A percentile compares a stretch with the other conserved stretches of the same genome.
These are phyloP conservation scores for Lodderomyces oxycetoniae DNA, from an alignment of 1,139 yeast genomes.

Conservation along the genomic window DNA sequence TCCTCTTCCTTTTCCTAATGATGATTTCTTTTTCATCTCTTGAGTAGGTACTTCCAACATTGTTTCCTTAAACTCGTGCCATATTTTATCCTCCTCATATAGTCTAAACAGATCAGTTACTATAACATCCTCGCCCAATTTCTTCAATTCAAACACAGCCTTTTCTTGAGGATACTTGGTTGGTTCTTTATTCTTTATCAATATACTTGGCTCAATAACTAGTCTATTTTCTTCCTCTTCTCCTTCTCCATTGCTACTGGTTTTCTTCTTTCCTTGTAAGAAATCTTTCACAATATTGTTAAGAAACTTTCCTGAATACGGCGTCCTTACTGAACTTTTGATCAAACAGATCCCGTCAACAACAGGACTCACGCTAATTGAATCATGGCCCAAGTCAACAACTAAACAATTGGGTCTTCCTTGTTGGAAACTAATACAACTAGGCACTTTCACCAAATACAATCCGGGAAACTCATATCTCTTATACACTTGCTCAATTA, in stretches of 20 bases:
- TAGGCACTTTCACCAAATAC: conserved; percentile 79
- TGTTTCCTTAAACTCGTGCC: conserved; percentile 66
- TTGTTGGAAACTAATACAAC: conserved; percentile 87
- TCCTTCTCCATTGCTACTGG: background rate
- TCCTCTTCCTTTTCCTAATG: conserved; percentile 3
- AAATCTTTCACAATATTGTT: conserved; percentile 40
- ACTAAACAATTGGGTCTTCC: conserved; percentile 93
- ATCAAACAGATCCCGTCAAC: conserved; percentile 86
- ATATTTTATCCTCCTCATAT: conserved; percentile 29
- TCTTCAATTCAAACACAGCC: conserved; percentile 27
- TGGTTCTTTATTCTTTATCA: conserved; percentile 32
- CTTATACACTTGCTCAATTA: conserved; percentile 76
- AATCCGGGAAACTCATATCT: conserved; percentile 76
- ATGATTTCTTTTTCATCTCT: conserved; percentile 26
- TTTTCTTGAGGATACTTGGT: conserved; percentile 28
- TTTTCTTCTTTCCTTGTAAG: conserved; percentile 9
- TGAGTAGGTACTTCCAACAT: conserved; percentile 45
- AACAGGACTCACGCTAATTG: conserved; percentile 83
- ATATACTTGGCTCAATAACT: conserved; percentile 21
- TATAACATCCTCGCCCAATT: conserved; percentile 22
- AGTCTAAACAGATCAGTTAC: conserved; percentile 35
- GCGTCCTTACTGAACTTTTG: conserved; percentile 65
- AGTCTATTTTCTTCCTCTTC: conserved; percentile 5
- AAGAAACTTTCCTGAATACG: conserved; percentile 59
- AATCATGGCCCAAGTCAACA: conserved; percentile 87